These are phyloP conservation scores for Collybiopsis luxurians DNA, from an alignment of 768 basidiomycete species.

Conservation along the genomic window DNA sequence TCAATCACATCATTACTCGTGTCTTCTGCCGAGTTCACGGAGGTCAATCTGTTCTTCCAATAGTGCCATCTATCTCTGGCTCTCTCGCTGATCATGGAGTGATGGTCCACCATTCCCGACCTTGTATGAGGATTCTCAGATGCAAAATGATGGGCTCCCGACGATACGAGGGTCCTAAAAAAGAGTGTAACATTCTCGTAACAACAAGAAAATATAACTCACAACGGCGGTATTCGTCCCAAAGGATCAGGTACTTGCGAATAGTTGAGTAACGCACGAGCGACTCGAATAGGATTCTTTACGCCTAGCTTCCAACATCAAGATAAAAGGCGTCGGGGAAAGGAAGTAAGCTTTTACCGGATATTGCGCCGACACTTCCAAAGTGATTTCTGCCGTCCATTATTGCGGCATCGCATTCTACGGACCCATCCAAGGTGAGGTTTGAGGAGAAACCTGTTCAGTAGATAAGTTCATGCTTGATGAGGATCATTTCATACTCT, in stretches of 20 bases:
- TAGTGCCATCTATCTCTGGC: conserved; percentile 54
- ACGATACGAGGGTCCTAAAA: conserved; percentile 55
- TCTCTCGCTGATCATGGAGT: conserved; percentile 46
- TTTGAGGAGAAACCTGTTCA: conserved; percentile 71
- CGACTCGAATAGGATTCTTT: conserved; percentile 66
- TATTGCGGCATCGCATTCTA: conserved; percentile 82
- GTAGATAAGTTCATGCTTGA: neutral
- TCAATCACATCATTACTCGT: conserved; percentile 2
- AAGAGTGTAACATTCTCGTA: neutral
- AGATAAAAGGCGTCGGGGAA: neutral
- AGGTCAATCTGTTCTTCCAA: conserved; percentile 52
- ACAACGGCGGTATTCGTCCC: conserved; percentile 73
- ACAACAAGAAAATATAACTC: conserved; percentile 19
- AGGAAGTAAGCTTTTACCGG: conserved; percentile 38
- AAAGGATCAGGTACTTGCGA: conserved; percentile 44
- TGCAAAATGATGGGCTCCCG: conserved; percentile 63
- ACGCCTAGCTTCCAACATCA: conserved; percentile 40
- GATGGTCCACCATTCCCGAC: conserved; percentile 34
- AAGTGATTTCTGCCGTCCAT: conserved; percentile 53
- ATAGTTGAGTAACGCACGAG: conserved; percentile 54
- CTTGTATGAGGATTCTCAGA: conserved; percentile 12
- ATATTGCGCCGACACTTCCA: conserved; percentile 72
- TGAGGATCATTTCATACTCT: neutral
- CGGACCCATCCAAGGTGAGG: conserved; percentile 66
- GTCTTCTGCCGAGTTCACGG: neutral